A percentile compares a stretch with the other conserved stretches of the same genome.
These are phyloP conservation scores for Chaetothyriales sp. DNA, from an alignment of 2,329 filamentous ascomycete species.

Conservation along the genomic window DNA sequence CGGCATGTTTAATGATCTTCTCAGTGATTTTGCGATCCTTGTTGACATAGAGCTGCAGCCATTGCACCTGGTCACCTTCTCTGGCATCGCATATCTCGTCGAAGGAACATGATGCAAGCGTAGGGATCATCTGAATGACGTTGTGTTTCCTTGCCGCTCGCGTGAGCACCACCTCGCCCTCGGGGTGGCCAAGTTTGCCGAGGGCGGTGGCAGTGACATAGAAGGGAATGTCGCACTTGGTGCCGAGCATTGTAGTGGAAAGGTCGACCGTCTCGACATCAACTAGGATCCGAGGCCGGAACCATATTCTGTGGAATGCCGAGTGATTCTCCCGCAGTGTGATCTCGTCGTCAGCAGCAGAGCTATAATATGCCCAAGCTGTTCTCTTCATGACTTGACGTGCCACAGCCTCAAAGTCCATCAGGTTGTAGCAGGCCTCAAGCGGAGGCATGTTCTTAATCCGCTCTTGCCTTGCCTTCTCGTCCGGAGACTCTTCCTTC, in stretches of 20 bases:
- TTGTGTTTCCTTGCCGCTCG: slow-evolving; percentile 70
- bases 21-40: slow-evolving; percentile 83
- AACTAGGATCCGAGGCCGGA: slow-evolving; percentile 74
- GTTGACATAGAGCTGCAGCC: slow-evolving; percentile 96
- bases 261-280: slow-evolving; percentile 80
- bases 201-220: slow-evolving; percentile 94
- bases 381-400: slow-evolving; percentile 84
- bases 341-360: slow-evolving; percentile 82
- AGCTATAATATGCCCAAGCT: slow-evolving; percentile 96
- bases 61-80: slow-evolving; percentile 69
- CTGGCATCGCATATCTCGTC: slow-evolving; percentile 89
- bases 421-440: slow-evolving; percentile 79
- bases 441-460: slow-evolving; percentile 61
- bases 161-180: slow-evolving; percentile 80
- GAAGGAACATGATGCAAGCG: slow-evolving; percentile 88
- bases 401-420: slow-evolving; percentile 93
- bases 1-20: slow-evolving; percentile 80
- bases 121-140: slow-evolving; percentile 97
- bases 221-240: slow-evolving; percentile 70
- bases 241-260: slow-evolving; percentile 84
- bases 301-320: slow-evolving; percentile 96
- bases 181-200: slow-evolving; percentile 83
- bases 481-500: slow-evolving; percentile 52
- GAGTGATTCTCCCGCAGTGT: slow-evolving; percentile 90
- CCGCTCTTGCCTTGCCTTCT: slow-evolving; percentile 59